Evolutionary conservation across 2,329 filamentous ascomycete species (phyloP), one percentile per base, ranked within the genome.

Genomic region (Exophiala viscosa): DNA sequence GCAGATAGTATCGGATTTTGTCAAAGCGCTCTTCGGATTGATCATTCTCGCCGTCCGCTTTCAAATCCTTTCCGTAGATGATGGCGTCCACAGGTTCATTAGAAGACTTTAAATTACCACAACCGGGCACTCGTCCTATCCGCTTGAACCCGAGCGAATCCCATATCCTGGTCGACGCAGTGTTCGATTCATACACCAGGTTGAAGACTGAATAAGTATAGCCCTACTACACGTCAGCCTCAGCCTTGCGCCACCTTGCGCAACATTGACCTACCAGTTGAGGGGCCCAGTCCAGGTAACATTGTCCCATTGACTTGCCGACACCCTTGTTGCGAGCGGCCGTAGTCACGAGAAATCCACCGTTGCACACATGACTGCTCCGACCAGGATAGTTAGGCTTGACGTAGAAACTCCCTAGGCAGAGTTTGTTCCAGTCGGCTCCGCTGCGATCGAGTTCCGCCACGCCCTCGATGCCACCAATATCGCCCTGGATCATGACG

Each of bases 1-100:
- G 95, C 67, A 97, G 84, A 73, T 97, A 97, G 77, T 88, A 97
- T 66, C 91, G 87, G 69, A 97, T 97, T 78, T 96, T 96, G 77
- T 96, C 92, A 77, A 97, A 97, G 63, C 93, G 88, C 75, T 96
- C 91, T 76, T 96, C 91, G 70, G 87, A 91, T 64, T 92, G 86
- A 68, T 88, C 85, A 69, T 93, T 88, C 67, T 93, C 89, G 64
- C 80, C 81, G 64, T 89, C 86, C 34, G 76, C 72, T 57, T 74
- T 77, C 18, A 79, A 66, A 51, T 84, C 81, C 18, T 82, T 74
- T 5, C 90, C 90, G 71, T 87, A 89, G 57, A 89, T 88, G 68
- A 89, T 88, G 65, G 85, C 86, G 70, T 89, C 86, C 55, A 89
- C 81, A 55, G 85, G 77, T 59, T 84, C 80, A 57, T 80, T 83